Evolutionary conservation across 805 yeast species (phyloP).

Genomic region (Tetrapisispora taiwanensis): DNA sequence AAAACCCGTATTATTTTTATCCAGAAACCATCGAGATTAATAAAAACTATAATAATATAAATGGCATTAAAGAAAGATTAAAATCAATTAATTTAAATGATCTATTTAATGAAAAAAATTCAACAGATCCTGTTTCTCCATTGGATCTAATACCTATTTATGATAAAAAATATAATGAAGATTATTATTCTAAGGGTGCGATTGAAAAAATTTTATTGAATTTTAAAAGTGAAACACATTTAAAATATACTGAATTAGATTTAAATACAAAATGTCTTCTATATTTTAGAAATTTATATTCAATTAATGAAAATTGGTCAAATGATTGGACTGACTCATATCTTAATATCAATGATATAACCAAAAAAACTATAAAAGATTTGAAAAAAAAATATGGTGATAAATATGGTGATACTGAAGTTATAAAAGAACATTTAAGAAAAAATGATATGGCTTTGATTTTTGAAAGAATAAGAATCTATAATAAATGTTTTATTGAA

Average conservation of each 20-base stretch:
- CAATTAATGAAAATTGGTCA: slow-evolving; percentile 12
- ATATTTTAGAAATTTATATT: slow-evolving; percentile 13
- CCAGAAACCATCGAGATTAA: no score
- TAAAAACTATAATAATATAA: neutral
- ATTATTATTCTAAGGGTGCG: neutral
- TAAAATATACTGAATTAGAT: slow-evolving; percentile 8
- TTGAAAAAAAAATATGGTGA: slow-evolving; percentile 1
- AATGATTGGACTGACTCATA: slow-evolving; percentile 7
- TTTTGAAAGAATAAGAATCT: slow-evolving; percentile 13
- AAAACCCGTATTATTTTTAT: neutral
- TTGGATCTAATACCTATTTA: slow-evolving; percentile 10
- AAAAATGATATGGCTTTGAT: slow-evolving; percentile 7
- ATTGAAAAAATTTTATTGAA: no score
- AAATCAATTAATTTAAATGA: neutral
- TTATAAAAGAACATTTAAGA: slow-evolving; percentile 3
- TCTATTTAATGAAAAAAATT: neutral
- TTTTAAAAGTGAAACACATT: slow-evolving; percentile 2
- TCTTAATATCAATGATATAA: slow-evolving; percentile 8
- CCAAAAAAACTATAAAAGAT: neutral
- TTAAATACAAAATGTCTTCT: slow-evolving; percentile 8
- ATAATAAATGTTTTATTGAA: slow-evolving; percentile 13
- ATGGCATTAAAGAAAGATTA: neutral
- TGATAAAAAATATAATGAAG: slow-evolving; percentile 3
- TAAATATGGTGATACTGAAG: slow-evolving; percentile 2
- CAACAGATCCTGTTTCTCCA: slow-evolving; percentile 10